These are phyloP conservation scores for Tuctoria greenei DNA, from an alignment of 176 grass and related monocot species.

Conservation along the genomic window DNA sequence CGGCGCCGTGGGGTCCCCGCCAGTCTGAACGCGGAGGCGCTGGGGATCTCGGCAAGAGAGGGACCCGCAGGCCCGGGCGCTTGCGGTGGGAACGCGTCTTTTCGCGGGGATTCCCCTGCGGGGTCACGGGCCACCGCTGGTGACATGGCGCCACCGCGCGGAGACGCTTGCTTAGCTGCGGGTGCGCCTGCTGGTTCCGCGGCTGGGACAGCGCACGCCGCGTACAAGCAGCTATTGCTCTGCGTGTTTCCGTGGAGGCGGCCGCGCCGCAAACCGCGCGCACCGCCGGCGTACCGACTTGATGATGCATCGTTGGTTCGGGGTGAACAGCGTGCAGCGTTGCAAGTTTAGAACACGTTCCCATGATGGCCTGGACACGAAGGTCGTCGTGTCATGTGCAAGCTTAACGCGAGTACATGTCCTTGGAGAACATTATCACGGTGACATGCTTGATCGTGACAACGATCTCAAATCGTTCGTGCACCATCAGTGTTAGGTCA, in stretches of 20 bases:
- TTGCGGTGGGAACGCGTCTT: constrained; percentile 48
- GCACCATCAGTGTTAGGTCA: background rate
- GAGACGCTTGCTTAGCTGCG: background rate
- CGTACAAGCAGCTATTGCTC: background rate
- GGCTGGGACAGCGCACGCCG: constrained; percentile 12
- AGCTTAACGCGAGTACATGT: no score
- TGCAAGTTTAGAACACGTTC: background rate
- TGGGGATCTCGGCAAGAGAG: background rate
- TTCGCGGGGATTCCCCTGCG: constrained; percentile 40
- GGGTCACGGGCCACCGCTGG: background rate
- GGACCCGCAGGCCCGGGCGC: background rate
- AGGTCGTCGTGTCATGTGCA: background rate
- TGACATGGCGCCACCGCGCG: background rate
- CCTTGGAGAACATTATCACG: background rate
- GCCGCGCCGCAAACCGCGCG: background rate
- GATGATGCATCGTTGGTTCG: background rate
- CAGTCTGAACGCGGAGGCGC: constrained; percentile 45
- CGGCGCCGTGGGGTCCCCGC: background rate
- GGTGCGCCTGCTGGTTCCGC: no score
- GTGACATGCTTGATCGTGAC: background rate
- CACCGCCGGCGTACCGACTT: background rate
- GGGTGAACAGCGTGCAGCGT: background rate
- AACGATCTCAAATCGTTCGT: background rate
- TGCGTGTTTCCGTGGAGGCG: background rate
- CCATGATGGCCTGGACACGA: background rate